Base-by-base conservation (phyloP, 768 basidiomycete genomes). In the Austroboletus festivus region DNA sequence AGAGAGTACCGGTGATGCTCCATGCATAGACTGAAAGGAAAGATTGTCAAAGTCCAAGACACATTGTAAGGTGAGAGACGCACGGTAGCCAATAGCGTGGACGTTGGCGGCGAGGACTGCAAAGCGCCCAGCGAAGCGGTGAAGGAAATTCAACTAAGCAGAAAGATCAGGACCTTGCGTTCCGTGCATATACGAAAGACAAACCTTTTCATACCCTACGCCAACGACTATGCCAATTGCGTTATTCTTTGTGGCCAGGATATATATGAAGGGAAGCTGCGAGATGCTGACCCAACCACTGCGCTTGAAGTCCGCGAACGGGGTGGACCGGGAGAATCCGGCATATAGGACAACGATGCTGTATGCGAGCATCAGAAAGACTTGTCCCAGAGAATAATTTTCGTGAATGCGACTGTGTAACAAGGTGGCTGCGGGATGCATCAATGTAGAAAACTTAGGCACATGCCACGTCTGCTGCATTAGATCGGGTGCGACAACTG, bases 231-330 rank as follows among this genome's bases (percentile, higher is more conserved):
- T 64, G 7, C 81, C 80, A 12, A 85, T 60, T 33, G 82, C 52
- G 56, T 80, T 87, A 63, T 88, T 88, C 73, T 91, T 91, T 22
- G 80, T 75, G 10, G 80, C 81, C 20, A 89, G 73, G 3, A 75
- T 70, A 55, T 84, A 77, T 15, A 86, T 70, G 43, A 85, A 70
- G 0, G 86, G 86, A 18, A 87, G 51, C 50, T 89, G 86, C 1
- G 82, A 76, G 22, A 72, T 59, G 9, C 75, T 68, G 12, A 88
- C 64, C 70, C 71, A 81, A 1, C 77, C 83, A 7, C 73, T 66
- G 10, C 82, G 76, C 2, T 69, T 48, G 15, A 71, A 64, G 56
- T 82, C 76, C 20, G 64, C 65, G 59, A 86, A 82, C 3, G 80
- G 73, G 23, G 56, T 75, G 2, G 80, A 78, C 30, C 68, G 64